Conservation (phyloP, 2,329 filamentous ascomycete genomes). For the Fusarium goolgardi region DNA sequence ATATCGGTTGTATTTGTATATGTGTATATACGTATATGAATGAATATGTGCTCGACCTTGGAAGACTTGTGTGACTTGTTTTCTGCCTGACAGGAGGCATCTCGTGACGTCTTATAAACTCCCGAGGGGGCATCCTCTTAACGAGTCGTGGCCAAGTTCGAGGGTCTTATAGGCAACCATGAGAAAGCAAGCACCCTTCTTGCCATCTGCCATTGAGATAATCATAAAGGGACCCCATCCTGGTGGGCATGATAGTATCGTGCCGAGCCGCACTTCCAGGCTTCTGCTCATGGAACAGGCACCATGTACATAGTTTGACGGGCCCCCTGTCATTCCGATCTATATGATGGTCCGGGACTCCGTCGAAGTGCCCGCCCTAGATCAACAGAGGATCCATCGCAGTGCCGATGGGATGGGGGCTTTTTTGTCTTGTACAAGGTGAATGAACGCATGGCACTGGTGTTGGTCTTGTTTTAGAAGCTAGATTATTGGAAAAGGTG, state of each 20-base stretch:
- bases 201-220: conserved; percentile 1
- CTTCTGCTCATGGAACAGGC: conserved; percentile 43
- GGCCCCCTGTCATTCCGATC: conserved; percentile 27
- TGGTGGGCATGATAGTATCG: conserved; percentile 28
- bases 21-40: conserved; percentile 17
- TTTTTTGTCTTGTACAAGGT: neutral
- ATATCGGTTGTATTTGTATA: conserved; percentile 14
- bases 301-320: conserved; percentile 10
- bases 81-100: conserved; percentile 38
- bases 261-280: conserved; percentile 47
- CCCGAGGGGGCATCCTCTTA: conserved; percentile 21
- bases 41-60: neutral
- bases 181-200: conserved; percentile 1
- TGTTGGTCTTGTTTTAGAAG: conserved; percentile 6
- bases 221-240: conserved; percentile 21
- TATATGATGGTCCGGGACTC: conserved; percentile 23
- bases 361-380: conserved; percentile 16
- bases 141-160: conserved; percentile 7
- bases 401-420: conserved; percentile 3
- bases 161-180: conserved; percentile 39
- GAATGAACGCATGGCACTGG: neutral
- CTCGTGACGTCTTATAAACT: conserved; percentile 36
- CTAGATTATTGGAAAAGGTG: neutral
- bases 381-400: neutral
- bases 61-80: conserved; percentile 16